phyloP scores from a whole-genome alignment of 2,329 filamentous ascomycete species.

The Xylariaceae sp. region DNA sequence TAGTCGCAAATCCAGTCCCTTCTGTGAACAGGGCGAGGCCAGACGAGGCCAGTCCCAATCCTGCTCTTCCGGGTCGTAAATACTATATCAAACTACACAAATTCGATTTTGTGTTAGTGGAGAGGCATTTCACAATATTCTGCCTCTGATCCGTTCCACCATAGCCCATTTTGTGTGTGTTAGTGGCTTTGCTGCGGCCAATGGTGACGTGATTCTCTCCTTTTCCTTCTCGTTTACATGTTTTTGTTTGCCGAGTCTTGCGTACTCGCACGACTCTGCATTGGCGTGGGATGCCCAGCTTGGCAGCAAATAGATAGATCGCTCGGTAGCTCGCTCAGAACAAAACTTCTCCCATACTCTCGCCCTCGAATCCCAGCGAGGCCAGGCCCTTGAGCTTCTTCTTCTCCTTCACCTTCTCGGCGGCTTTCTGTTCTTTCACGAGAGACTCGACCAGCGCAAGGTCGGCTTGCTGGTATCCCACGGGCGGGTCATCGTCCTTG shows the following conservation, averaged over 20 bases:
- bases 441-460: conserved; percentile 65
- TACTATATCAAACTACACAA: conserved; percentile 1
- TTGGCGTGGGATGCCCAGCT: neutral
- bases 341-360: conserved; percentile 70
- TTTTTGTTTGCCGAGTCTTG: neutral
- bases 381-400: conserved; percentile 64
- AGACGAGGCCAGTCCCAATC: neutral
- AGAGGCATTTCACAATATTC: conserved; percentile 61
- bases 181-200: neutral
- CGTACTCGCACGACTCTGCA: neutral
- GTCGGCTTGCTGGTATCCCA: conserved; percentile 60
- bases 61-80: neutral
- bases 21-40: conserved; percentile 1
- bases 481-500: conserved; percentile 81
- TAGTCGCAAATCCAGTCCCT: neutral
- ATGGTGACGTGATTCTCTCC: neutral
- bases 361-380: conserved; percentile 80
- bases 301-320: neutral
- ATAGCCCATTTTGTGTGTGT: neutral
- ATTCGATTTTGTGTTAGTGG: conserved; percentile 11
- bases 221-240: neutral
- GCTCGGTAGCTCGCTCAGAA: conserved; percentile 34
- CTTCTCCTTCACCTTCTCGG: conserved; percentile 70
- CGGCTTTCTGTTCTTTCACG: conserved; percentile 64
- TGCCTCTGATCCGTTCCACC: conserved; percentile 34